Evolutionary conservation across 2,329 filamentous ascomycete genomes (phyloP).

Genomic region (Neofusicoccum kwambonambiense): DNA sequence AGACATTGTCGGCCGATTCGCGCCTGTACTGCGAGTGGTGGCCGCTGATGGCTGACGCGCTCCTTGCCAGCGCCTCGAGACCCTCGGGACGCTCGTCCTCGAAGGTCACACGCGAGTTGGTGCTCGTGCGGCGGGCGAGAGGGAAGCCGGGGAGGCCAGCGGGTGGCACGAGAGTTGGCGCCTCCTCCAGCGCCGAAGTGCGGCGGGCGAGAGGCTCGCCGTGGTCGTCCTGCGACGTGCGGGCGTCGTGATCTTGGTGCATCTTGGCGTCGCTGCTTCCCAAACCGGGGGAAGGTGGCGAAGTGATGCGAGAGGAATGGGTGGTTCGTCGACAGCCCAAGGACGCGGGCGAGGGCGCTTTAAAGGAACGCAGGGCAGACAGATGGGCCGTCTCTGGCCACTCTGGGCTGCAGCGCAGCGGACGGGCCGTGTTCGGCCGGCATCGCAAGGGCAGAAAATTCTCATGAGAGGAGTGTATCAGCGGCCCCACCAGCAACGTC

Average conservation of each 20-base stretch:
- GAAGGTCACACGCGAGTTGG: slow-evolving; percentile 2
- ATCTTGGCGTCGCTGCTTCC: neutral
- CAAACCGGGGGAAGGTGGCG: neutral
- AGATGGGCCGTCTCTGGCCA: neutral
- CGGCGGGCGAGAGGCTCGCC: slow-evolving; percentile 17
- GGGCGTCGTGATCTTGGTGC: neutral
- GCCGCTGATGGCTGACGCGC: slow-evolving; percentile 17
- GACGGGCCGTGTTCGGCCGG: neutral
- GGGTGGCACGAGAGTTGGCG: slow-evolving; percentile 14
- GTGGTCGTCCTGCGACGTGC: slow-evolving; percentile 9
- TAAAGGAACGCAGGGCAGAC: neutral
- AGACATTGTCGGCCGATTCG: slow-evolving; percentile 7
- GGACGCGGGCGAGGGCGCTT: neutral
- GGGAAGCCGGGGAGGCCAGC: slow-evolving; percentile 12
- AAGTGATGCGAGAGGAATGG: neutral
- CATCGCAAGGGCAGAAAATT: neutral
- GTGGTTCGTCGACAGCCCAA: neutral
- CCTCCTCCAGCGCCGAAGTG: slow-evolving; percentile 16
- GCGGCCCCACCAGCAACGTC: slow-evolving; percentile 16
- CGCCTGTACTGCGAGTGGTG: slow-evolving; percentile 11
- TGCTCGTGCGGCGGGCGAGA: slow-evolving; percentile 16
- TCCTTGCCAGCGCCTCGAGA: slow-evolving; percentile 3
- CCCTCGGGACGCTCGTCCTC: slow-evolving; percentile 10
- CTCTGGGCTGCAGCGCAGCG: neutral
- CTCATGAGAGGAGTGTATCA: slow-evolving; percentile 11